Conservation (phyloP, 768 basidiomycete genomes). For the Pleurotus ostreatus region DNA sequence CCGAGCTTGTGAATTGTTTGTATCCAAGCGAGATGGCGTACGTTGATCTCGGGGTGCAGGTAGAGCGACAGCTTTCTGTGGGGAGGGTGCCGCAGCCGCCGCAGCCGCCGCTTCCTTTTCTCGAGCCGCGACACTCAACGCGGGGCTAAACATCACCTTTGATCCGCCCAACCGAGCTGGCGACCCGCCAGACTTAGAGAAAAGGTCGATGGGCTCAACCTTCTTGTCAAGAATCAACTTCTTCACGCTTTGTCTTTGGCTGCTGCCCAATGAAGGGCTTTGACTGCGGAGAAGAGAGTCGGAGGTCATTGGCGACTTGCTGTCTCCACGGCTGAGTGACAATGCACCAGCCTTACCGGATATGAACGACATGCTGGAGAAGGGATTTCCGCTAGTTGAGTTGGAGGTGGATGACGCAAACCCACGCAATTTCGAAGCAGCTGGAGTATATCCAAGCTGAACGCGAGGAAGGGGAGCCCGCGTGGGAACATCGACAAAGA, state of each 20-base stretch:
- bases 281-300: constrained; percentile 61
- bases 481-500: constrained; percentile 74
- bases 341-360: constrained; percentile 55
- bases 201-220: constrained; percentile 68
- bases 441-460: constrained; percentile 60
- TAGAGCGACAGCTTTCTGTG: constrained; percentile 24
- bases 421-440: constrained; percentile 68
- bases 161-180: constrained; percentile 39
- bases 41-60: constrained; percentile 19
- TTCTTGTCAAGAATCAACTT: constrained; percentile 89
- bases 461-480: constrained; percentile 68
- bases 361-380: constrained; percentile 41
- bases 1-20: constrained; percentile 23
- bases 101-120: constrained; percentile 60
- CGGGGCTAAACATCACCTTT: constrained; percentile 72
- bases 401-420: constrained; percentile 50
- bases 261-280: constrained; percentile 66
- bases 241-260: constrained; percentile 79
- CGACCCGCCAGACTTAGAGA: constrained; percentile 44
- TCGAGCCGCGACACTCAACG: constrained; percentile 68
- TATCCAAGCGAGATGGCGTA: constrained; percentile 32
- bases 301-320: constrained; percentile 37
- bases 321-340: constrained; percentile 45
- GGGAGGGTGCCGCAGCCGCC: constrained; percentile 30
- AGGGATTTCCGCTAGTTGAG: constrained; percentile 32